Evolutionary conservation across 352 stramenopile species (phyloP), one percentile per base, ranked within the genome.

Genomic region (Blastocystis sp.): DNA sequence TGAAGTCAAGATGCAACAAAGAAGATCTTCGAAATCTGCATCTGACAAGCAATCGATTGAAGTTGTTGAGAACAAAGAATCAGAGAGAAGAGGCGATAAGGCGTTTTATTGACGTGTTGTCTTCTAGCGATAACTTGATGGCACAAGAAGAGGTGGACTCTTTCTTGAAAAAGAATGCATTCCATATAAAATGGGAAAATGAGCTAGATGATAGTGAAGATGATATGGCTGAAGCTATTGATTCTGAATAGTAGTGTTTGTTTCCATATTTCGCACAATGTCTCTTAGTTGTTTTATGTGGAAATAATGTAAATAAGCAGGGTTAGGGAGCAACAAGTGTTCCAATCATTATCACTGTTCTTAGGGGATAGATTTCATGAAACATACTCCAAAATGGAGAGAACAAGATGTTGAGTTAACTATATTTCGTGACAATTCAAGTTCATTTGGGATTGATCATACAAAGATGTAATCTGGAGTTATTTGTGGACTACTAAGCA

Each of bases 1-100:
- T 85, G 47, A 85, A 85, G 73, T 50, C 50, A 26, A 85, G 68
- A 53, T 85, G 73, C 50, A 85, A 68, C 56, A 85, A 85, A 26
- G 73, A 85, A 53, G 73, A 85, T 43, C 13, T 85, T 30, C 59
- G 63, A n/a, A 85, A 85, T 45, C 73, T 85, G 9, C 73, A 85
- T 45, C 73, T 85, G 18, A 85, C 73, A 3, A 68, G 47, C 39
- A 47, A 66, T 50, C 30, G 73, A 13, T 37, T 85, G n/a, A 85
- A 85, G 73, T 45, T 85, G 2, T 47, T 85, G 13, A 59, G 43
- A n/a, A 85, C 73, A 4, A 85, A 85, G 73, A 85, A 85, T 43
- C 73, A 85, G 50, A 26, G 73, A 26, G 73, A 85, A 34, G 73
- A 85, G 43, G 45, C 73, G 0, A 55, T 85, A 6, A 50, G 73